These are phyloP conservation scores for Entrophospora sp. DNA, from an alignment of 192 early-diverging fungal species.

Conservation along the genomic window DNA sequence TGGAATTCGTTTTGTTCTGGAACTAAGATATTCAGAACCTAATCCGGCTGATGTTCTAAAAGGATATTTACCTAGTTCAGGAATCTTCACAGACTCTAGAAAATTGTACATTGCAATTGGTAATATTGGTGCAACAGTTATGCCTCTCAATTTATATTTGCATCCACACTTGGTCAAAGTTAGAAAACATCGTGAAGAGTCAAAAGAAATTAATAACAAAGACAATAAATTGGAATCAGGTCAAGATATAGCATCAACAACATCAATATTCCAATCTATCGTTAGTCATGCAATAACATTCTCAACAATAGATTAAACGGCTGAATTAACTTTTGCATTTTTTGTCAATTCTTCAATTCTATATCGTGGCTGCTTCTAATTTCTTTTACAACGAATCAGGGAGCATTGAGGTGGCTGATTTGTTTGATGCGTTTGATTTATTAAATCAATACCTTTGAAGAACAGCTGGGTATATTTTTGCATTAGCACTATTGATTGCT, in stretches of 20 bases:
- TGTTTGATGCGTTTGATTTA: constrained; percentile 56
- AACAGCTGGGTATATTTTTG: constrained; percentile 59
- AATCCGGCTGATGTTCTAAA: constrained; percentile 48
- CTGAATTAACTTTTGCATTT: constrained; percentile 61
- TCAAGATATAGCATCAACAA: constrained; percentile 19
- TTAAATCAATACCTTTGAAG: constrained; percentile 49
- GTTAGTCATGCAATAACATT: background rate
- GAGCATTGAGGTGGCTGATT: constrained; percentile 34
- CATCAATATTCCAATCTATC: constrained; percentile 12
- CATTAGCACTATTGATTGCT: constrained; percentile 61
- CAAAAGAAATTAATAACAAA: constrained; percentile 20
- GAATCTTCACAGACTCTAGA: constrained; percentile 46
- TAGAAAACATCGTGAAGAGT: constrained; percentile 28
- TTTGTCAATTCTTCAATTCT: constrained; percentile 72
- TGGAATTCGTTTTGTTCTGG: constrained; percentile 54
- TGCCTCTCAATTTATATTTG: constrained; percentile 77
- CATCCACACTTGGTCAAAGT: constrained; percentile 68
- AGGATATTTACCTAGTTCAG: constrained; percentile 51
- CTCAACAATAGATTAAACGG: constrained; percentile 52
- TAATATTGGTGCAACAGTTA: constrained; percentile 79
- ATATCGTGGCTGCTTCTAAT: constrained; percentile 63
- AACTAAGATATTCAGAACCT: constrained; percentile 50
- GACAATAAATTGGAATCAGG: constrained; percentile 22
- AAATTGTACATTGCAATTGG: constrained; percentile 64
- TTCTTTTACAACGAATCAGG: constrained; percentile 45